Conservation (phyloP, 176 grass and related monocot genomes). For the Rhynchospora pubera region DNA sequence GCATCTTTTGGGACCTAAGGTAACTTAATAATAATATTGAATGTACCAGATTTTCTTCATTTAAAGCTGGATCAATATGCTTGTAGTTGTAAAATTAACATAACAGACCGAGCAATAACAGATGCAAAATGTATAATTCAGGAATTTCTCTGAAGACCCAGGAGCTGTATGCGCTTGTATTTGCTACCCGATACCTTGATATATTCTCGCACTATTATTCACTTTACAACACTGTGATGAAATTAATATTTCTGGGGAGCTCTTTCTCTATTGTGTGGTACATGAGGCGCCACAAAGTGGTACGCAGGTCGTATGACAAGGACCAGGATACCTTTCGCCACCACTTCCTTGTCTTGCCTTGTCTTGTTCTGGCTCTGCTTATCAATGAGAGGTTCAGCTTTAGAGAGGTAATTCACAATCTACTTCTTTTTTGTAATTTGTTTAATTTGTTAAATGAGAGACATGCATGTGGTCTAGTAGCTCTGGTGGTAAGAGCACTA, state of each 20-base stretch:
- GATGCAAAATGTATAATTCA: constrained; percentile 20
- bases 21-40: neutral
- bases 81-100: neutral
- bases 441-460: neutral
- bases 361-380: constrained; percentile 61
- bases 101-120: neutral
- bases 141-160: constrained; percentile 96
- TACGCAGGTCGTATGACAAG: constrained; percentile 80
- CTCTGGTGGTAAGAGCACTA: too few relatives aligned
- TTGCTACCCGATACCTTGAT: constrained; percentile 84
- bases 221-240: constrained; percentile 87
- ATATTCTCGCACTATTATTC: constrained; percentile 65
- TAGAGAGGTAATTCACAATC: constrained; percentile 46
- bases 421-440: neutral
- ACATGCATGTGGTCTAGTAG: too few relatives aligned
- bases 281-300: constrained; percentile 83
- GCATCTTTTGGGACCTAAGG: neutral
- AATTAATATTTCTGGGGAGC: constrained; percentile 84
- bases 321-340: constrained; percentile 89
- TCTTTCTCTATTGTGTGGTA: constrained; percentile 97
- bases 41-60: neutral
- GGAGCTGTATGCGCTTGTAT: constrained; percentile 92
- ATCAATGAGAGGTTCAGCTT: constrained; percentile 84
- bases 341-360: constrained; percentile 64
- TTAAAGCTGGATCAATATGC: neutral